Percentiles rank a stretch among this genome's conserved stretches.
Conservation (phyloP, 1,284 basidiomycete genomes). For the Pseudomicrostroma phylloplanum region DNA sequence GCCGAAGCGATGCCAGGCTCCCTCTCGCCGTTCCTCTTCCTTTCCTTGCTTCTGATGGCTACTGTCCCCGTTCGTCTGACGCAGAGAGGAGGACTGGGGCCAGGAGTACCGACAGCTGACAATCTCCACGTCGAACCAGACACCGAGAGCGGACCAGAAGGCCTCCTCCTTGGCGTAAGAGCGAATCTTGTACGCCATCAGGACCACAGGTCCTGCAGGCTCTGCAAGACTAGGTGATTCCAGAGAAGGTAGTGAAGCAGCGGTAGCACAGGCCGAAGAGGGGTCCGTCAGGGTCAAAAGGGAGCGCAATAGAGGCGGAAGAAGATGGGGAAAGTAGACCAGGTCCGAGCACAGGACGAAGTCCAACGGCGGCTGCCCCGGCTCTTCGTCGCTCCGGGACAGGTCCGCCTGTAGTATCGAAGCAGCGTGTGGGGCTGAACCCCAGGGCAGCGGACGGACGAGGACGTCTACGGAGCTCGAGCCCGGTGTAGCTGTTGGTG, state of each 20-base stretch:
- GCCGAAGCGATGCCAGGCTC: constrained; percentile 1
- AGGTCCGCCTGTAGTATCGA: constrained; percentile 12
- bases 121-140: constrained; percentile 69
- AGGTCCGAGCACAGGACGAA: constrained; percentile 48
- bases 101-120: constrained; percentile 51
- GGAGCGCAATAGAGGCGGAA: constrained; percentile 40
- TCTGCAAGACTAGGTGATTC: neutral
- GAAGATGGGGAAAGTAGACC: constrained; percentile 47
- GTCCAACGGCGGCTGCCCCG: constrained; percentile 12
- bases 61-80: constrained; percentile 17
- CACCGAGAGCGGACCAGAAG: constrained; percentile 74
- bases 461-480: constrained; percentile 4
- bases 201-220: constrained; percentile 21
- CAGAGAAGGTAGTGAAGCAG: neutral
- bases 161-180: constrained; percentile 68
- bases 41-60: constrained; percentile 10
- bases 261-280: neutral
- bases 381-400: neutral
- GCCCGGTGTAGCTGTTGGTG: neutral
- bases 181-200: constrained; percentile 62
- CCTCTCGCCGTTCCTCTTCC: neutral
- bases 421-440: constrained; percentile 21
- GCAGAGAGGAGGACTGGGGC: constrained; percentile 21
- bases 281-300: constrained; percentile 32
- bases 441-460: constrained; percentile 38